Percentiles rank a stretch among this genome's conserved stretches.
phyloP scores from a whole-genome alignment of 2,329 filamentous ascomycete species.

The Onygenales sp. region DNA sequence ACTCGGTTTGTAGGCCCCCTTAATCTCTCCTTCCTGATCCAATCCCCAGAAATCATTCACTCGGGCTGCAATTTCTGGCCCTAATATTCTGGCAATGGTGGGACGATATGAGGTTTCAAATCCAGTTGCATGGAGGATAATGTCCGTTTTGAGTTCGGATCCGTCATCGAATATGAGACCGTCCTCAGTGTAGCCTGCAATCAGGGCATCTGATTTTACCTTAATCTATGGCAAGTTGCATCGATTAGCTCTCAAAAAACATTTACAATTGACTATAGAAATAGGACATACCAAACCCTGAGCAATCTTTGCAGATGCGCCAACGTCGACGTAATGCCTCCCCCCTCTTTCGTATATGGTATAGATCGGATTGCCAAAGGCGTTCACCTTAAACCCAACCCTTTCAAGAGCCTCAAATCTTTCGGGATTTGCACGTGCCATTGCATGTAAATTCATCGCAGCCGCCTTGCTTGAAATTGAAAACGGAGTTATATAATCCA shows the following conservation, averaged over 20 bases:
- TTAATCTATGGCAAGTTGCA: constrained; percentile 26
- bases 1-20: constrained; percentile 31
- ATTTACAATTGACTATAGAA: neutral
- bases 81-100: constrained; percentile 30
- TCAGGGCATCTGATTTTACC: constrained; percentile 30
- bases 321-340: constrained; percentile 41
- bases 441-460: constrained; percentile 22
- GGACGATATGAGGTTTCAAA: constrained; percentile 36
- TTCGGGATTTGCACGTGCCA: constrained; percentile 24
- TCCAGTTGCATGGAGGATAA: constrained; percentile 40
- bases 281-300: constrained; percentile 20
- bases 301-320: constrained; percentile 32
- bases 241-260: neutral
- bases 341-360: constrained; percentile 35
- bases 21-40: constrained; percentile 39
- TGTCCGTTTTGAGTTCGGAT: constrained; percentile 32
- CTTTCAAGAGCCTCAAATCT: constrained; percentile 32
- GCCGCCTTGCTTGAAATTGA: constrained; percentile 17
- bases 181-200: constrained; percentile 26
- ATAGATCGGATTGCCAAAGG: constrained; percentile 26
- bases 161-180: constrained; percentile 38
- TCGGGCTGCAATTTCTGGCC: constrained; percentile 29
- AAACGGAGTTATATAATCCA: constrained; percentile 16
- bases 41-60: constrained; percentile 38
- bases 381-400: constrained; percentile 35